phyloP scores from a whole-genome alignment of 2,329 filamentous ascomycete genomes.

The Diplodia intermedia region DNA sequence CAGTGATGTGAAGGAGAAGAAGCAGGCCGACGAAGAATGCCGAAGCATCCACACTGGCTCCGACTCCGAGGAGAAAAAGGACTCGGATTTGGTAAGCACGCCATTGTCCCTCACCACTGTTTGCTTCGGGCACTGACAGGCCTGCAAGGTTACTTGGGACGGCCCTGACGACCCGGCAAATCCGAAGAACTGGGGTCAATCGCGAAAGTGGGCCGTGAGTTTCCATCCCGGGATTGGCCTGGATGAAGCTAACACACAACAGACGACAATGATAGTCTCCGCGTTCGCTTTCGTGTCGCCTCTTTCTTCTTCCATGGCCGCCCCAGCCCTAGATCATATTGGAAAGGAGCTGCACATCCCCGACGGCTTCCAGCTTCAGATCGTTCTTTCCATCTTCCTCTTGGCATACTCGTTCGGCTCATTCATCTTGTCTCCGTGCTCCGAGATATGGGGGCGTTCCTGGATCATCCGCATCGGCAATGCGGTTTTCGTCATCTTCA shows the following conservation, averaged over 20 bases:
- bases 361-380: constrained; percentile 36
- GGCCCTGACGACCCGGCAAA: constrained; percentile 24
- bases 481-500: constrained; percentile 46
- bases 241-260: neutral
- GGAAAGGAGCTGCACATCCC: constrained; percentile 46
- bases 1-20: neutral
- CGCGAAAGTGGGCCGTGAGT: constrained; percentile 26
- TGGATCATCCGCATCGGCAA: constrained; percentile 48
- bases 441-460: constrained; percentile 47
- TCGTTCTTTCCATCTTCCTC: constrained; percentile 51
- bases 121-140: neutral
- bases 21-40: constrained; percentile 1
- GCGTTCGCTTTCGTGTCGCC: constrained; percentile 51
- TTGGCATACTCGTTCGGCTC: constrained; percentile 51
- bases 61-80: constrained; percentile 3
- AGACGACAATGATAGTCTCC: constrained; percentile 52
- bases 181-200: constrained; percentile 22
- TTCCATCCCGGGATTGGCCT: no score
- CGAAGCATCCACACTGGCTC: neutral
- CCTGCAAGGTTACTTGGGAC: constrained; percentile 18
- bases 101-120: no score
- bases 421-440: constrained; percentile 47
- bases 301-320: constrained; percentile 50
- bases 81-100: neutral
- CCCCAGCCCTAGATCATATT: constrained; percentile 46